Evolutionary conservation across 495 filamentous ascomycete species (phyloP).

Genomic region (Penicillium samsonianum): DNA sequence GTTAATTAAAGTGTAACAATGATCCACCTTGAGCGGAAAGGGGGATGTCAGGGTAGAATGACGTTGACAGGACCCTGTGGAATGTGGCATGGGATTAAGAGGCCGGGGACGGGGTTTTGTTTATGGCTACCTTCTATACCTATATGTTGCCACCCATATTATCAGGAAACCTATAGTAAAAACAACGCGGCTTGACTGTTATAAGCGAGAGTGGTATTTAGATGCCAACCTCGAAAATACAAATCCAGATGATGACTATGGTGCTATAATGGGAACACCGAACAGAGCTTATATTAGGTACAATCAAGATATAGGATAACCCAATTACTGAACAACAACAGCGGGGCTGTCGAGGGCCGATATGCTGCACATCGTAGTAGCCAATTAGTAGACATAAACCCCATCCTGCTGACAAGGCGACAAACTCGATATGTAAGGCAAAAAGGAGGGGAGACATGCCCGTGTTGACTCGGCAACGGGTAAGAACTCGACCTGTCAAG

Average conservation of each 20-base stretch:
- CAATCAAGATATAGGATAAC: not conserved
- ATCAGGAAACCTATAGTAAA: not conserved
- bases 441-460: slow-evolving; percentile 6
- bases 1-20: slow-evolving; percentile 2
- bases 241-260: not conserved
- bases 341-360: not conserved
- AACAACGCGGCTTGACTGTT: not conserved
- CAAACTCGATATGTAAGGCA: not conserved
- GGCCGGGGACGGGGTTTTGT: not conserved
- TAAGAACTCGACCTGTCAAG: slow-evolving; percentile 20
- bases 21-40: slow-evolving; percentile 5
- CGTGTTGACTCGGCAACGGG: slow-evolving; percentile 26
- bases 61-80: slow-evolving; percentile 6
- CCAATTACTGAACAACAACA: not conserved
- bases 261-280: not conserved
- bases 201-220: no score
- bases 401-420: not conserved
- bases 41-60: slow-evolving; percentile 4
- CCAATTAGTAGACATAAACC: not conserved
- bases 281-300: not conserved
- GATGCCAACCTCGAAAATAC: no score
- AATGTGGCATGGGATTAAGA: slow-evolving; percentile 11
- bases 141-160: not conserved
- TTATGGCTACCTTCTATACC: not conserved
- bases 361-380: not conserved